Base-by-base conservation (phyloP, 208 protist species). In the Leishmania braziliensis region DNA sequence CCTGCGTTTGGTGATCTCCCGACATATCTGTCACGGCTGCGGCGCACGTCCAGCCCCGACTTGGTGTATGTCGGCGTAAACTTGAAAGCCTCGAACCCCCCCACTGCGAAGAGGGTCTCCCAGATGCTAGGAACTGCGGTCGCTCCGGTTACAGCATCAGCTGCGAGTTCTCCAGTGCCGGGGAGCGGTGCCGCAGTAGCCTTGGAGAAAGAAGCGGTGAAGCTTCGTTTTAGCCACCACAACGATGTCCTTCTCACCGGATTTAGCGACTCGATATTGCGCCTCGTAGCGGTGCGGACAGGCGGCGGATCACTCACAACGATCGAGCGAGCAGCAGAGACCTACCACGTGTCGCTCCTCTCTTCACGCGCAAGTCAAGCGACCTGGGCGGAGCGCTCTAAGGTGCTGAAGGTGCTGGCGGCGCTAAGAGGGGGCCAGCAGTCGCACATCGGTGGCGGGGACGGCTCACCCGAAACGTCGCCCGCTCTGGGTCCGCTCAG, bases 221-320 rank as follows among this genome's bases (percentile, higher is more conserved):
- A 66, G 48, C 58, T 48, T 48, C 86, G 88, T 26, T 96, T 90
- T 54, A 10, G 8, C 29, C 95, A 99, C 76, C 89, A 83, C 81
- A 98, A 99, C 71, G 96, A 99, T 77, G 81, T 99, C 20, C 81
- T 98, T 5, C 73, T 99, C 54, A 91, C 87, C 3, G 98, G 98
- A 48, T 99, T 98, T 84, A 95, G 88, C 78, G 97, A 99, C 43
- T 77, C 88, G 46, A 95, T 99, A 63, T 80, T 99, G 33, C 91
- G 95, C 50, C 94, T 98, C 78, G 91, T 99, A 53, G 98, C 97
- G 39, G 95, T 99, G 86, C 82, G 95, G 18, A 82, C 86, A 68
- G 80, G 82, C 69, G 88, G 90, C 26, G 91, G 95, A 12, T 39
- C 93, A 26, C 86, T 95, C 33, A 68, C 91, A 46, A 81, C 90